phyloP scores from a whole-genome alignment of 2,329 filamentous ascomycete species.

The Neonectria ditissima region DNA sequence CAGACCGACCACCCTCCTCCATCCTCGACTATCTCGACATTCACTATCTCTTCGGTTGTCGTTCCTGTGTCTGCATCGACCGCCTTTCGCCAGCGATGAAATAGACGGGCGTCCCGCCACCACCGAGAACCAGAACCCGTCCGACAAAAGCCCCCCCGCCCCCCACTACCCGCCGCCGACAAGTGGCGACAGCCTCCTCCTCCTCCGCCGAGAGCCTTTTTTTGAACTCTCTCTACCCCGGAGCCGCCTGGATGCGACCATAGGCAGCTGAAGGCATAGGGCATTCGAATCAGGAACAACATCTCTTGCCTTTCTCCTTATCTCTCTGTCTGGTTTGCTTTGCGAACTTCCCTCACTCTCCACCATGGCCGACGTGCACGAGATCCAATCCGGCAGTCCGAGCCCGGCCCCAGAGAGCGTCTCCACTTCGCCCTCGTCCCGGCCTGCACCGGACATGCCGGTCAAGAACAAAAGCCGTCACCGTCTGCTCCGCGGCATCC shows the following conservation, averaged over 20 bases:
- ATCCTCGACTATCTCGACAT: conserved; percentile 27
- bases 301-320: background rate
- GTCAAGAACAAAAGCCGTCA: conserved; percentile 75
- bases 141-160: conserved; percentile 18
- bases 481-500: conserved; percentile 77
- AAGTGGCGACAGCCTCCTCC: conserved; percentile 23
- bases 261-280: conserved; percentile 6
- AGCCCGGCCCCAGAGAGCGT: conserved; percentile 44
- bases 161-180: conserved; percentile 31
- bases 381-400: conserved; percentile 38
- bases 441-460: conserved; percentile 44
- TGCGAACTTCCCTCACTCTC: conserved; percentile 12
- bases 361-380: conserved; percentile 43
- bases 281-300: background rate
- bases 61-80: conserved; percentile 18
- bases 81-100: conserved; percentile 38
- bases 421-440: conserved; percentile 43
- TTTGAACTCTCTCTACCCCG: background rate
- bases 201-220: conserved; percentile 11
- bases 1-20: conserved; percentile 24
- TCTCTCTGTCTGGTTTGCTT: background rate
- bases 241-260: conserved; percentile 14
- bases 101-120: conserved; percentile 36
- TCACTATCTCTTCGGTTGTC: conserved; percentile 21
- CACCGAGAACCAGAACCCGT: conserved; percentile 30